Evolutionary conservation across 1,284 basidiomycete genomes (phyloP).

Genomic region (Cryptococcus hybrid): DNA sequence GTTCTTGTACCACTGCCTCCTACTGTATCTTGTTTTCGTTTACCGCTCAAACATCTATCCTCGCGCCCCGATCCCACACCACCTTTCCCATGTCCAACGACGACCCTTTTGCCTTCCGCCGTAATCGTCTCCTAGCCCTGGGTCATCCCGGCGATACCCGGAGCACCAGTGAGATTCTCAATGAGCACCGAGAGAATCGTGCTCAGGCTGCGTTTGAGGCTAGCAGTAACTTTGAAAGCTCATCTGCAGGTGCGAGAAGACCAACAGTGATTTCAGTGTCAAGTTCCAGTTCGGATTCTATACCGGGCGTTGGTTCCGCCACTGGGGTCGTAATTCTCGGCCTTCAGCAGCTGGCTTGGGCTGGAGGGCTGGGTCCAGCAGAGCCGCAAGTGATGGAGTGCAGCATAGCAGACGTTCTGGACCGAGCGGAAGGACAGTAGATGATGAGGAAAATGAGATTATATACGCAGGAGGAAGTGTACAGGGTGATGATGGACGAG

Average conservation of each 20-base stretch:
- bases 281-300: background rate
- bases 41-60: too few species aligned
- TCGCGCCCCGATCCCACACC: too few species aligned
- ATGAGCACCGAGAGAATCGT: too few species aligned
- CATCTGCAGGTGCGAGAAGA: background rate
- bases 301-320: background rate
- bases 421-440: background rate
- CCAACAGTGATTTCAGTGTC: background rate
- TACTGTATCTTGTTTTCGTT: too few species aligned
- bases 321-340: background rate
- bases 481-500: too few species aligned
- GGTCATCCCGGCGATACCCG: too few species aligned
- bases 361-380: background rate
- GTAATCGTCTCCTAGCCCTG: too few species aligned
- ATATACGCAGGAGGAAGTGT: background rate
- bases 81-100: too few species aligned
- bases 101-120: too few species aligned
- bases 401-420: background rate
- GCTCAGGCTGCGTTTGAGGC: too few species aligned
- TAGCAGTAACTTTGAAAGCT: background rate
- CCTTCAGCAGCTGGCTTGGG: background rate
- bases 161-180: too few species aligned
- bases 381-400: background rate
- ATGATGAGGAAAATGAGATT: conserved; percentile 13
- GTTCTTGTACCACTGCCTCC: too few species aligned